Evolutionary conservation across 2,329 filamentous ascomycete genomes (phyloP), one percentile per base, ranked within the genome.

Genomic region (Fusarium tjaetaba): DNA sequence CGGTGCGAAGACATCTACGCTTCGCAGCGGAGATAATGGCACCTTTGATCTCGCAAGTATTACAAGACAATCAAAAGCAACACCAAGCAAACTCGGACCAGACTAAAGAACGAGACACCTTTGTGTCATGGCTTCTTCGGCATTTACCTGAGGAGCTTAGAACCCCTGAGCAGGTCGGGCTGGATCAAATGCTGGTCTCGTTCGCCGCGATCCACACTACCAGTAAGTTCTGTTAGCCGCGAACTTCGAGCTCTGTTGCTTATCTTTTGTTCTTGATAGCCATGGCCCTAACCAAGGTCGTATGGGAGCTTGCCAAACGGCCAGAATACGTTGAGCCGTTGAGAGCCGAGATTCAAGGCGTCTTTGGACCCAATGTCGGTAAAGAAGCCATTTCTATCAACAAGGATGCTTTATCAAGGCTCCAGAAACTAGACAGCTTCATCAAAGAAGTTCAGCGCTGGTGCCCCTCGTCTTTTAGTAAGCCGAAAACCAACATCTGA

Each of bases 81-180:
- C 11, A 1, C 2, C 3, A 4, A 2, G 3, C 5, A 32, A 22
- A 32, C 7, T 0, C 18, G 2, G 6, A n/a, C 9, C 28, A 8
- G 7, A 4, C 16, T 5, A 14, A 42, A 24, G 8, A 1, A 0
- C 22, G 38, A 6, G 36, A 16, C 0, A 56, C 15, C 0, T 56
- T 56, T 20, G 34, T 56, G 14, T 34, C 28, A 1, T 56, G 52
- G 52, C 52, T 56, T n/a, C 38, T 56, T 6, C 24, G 52, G 4
- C 52, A 56, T 3, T 15, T 56, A 14, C 26, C 52, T 2, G 15
- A 32, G 16, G 28, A 30, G 22, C 28, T 56, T 14, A 56, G 36
- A 22, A 42, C 26, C 11, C 38, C 52, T 2, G 52, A 56, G 8
- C 24, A 30, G 0, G 28, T 56, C 7, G 52, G 52, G 1, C 14